A percentile compares a stretch with the other conserved stretches of the same genome.
These are phyloP conservation scores for Trebouxia gelatinosa DNA, from an alignment of 163 green algal species.

Conservation along the genomic window DNA sequence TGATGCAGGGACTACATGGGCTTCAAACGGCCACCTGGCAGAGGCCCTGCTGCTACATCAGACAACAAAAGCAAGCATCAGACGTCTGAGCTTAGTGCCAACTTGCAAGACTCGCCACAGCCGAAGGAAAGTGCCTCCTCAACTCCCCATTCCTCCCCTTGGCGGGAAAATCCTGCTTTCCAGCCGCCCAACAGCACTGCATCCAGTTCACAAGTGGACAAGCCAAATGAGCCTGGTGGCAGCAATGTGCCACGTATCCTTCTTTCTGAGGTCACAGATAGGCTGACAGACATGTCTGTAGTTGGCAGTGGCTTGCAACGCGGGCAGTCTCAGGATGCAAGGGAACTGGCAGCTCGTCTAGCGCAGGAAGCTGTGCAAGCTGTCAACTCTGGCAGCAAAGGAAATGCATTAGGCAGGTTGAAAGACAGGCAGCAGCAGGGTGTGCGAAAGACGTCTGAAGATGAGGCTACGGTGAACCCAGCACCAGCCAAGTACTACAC, in stretches of 20 bases:
- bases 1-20: constrained; percentile 22
- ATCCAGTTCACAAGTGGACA: too few species aligned
- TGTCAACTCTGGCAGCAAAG: too few species aligned
- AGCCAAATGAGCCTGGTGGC: too few species aligned
- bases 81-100: neutral
- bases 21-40: neutral
- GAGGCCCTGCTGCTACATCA: too few species aligned
- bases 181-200: too few species aligned
- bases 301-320: constrained; percentile 4
- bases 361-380: too few species aligned
- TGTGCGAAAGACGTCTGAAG: neutral
- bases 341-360: too few species aligned
- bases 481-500: constrained; percentile 27
- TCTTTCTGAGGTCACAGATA: too few species aligned
- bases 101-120: neutral
- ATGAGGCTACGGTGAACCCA: neutral
- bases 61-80: neutral
- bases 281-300: constrained; percentile 17
- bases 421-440: constrained; percentile 21
- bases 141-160: constrained; percentile 25
- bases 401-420: constrained; percentile 17
- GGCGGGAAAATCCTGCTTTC: constrained; percentile 25
- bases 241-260: too few species aligned
- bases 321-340: too few species aligned
- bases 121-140: neutral